Conservation (phyloP, 176 grass and related monocot species). For the Carex pumila region DNA sequence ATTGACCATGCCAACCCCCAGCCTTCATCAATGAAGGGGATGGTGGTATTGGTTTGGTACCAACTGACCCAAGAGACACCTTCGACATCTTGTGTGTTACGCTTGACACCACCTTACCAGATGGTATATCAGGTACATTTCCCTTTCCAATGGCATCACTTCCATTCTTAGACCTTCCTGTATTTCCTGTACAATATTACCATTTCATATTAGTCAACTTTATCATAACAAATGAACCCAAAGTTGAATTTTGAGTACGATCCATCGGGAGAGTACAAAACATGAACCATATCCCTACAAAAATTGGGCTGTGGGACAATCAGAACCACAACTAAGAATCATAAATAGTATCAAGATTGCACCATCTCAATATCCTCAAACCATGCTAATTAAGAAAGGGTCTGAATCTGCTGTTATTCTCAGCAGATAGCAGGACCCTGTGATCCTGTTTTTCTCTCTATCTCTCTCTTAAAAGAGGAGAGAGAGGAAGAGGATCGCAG, state of each 20-base stretch:
- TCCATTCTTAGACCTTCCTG: slow-evolving; percentile 41
- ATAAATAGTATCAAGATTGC: no score
- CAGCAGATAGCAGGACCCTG: no score
- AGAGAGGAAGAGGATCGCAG: no score
- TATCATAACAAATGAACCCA: background rate
- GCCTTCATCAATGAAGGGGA: slow-evolving; percentile 57
- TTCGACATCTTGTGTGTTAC: slow-evolving; percentile 56
- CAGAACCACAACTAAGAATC: no score
- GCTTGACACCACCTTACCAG: slow-evolving; percentile 42
- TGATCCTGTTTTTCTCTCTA: no score
- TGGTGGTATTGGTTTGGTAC: slow-evolving; percentile 29
- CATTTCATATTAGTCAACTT: background rate
- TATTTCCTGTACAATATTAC: slow-evolving; percentile 34
- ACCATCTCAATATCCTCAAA: background rate
- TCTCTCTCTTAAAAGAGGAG: no score
- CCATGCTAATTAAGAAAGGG: background rate
- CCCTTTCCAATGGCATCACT: slow-evolving; percentile 32
- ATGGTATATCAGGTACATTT: background rate
- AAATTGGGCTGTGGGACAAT: no score
- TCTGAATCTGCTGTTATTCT: no score
- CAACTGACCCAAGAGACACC: slow-evolving; percentile 46
- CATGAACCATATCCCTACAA: no score
- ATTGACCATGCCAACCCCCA: slow-evolving; percentile 53
- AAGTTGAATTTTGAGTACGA: background rate
- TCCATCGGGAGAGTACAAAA: background rate